phyloP scores from a whole-genome alignment of 805 yeast species.

The Metschnikowia cerradonensis region DNA sequence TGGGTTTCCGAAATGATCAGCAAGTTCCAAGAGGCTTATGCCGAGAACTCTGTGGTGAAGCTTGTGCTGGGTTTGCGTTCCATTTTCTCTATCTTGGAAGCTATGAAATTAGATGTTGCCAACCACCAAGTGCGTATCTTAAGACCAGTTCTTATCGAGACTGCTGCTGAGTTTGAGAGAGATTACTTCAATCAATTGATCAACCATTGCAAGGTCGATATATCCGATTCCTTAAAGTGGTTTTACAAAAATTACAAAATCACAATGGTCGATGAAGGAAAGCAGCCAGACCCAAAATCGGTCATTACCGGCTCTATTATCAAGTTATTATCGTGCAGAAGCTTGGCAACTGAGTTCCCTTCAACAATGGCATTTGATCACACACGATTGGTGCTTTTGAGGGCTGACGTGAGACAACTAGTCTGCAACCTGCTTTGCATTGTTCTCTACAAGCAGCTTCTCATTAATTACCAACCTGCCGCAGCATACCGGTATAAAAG shows the following conservation, averaged over 20 bases:
- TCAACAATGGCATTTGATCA: slow-evolving; percentile 81
- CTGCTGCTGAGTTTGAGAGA: slow-evolving; percentile 84
- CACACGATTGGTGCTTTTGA: slow-evolving; percentile 65
- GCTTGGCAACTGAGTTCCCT: slow-evolving; percentile 80
- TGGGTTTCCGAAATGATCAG: slow-evolving; percentile 82
- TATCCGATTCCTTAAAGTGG: slow-evolving; percentile 65
- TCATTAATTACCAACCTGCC: slow-evolving; percentile 34
- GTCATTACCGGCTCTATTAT: slow-evolving; percentile 51
- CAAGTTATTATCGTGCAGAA: slow-evolving; percentile 68
- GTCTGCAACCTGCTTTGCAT: slow-evolving; percentile 75
- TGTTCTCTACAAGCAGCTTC: slow-evolving; percentile 67
- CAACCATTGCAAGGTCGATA: slow-evolving; percentile 53
- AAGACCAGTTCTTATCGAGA: slow-evolving; percentile 78
- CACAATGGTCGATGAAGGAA: slow-evolving; percentile 9
- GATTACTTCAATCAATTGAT: slow-evolving; percentile 66
- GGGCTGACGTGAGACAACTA: slow-evolving; percentile 83
- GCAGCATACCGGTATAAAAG: slow-evolving; percentile 10
- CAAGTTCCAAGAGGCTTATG: slow-evolving; percentile 50
- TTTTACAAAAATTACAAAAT: slow-evolving; percentile 39
- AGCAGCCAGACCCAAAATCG: slow-evolving; percentile 28
- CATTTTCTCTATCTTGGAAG: slow-evolving; percentile 80
- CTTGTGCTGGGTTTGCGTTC: slow-evolving; percentile 74
- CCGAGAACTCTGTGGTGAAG: slow-evolving; percentile 41
- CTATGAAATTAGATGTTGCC: slow-evolving; percentile 93
- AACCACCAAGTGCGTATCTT: slow-evolving; percentile 87